Percentiles rank a stretch among this genome's conserved stretches.
Evolutionary conservation across 129 eudicot genomes (phyloP).

Genomic region (Escallonia rubra): DNA sequence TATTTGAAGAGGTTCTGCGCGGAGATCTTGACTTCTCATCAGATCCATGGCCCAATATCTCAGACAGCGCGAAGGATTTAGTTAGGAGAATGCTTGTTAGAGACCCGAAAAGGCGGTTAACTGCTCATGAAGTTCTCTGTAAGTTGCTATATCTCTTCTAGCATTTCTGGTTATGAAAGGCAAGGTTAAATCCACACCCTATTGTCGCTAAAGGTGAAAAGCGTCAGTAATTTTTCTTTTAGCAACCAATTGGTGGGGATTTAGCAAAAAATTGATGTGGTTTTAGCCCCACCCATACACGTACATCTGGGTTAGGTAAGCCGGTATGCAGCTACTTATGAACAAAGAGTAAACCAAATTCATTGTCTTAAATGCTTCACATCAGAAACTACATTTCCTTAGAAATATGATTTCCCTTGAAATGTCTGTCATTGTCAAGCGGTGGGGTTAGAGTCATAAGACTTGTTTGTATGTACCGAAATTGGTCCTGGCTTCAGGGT

Average conservation of each 20-base stretch:
- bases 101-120: conserved; percentile 36
- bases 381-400: neutral
- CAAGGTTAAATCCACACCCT: too few species aligned
- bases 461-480: neutral
- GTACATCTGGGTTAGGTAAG: too few species aligned
- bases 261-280: too few species aligned
- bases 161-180: neutral
- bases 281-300: too few species aligned
- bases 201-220: too few species aligned
- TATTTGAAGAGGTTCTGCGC: conserved; percentile 40
- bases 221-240: too few species aligned
- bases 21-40: conserved; percentile 46
- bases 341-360: too few species aligned
- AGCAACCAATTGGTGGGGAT: too few species aligned
- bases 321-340: too few species aligned
- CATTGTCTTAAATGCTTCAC: neutral
- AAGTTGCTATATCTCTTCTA: conserved; percentile 5
- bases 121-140: conserved; percentile 42
- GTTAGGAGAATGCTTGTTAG: conserved; percentile 42
- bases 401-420: neutral
- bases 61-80: conserved; percentile 43
- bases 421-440: neutral
- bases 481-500: neutral
- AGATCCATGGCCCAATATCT: conserved; percentile 50
- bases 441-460: neutral